phyloP scores from a whole-genome alignment of 148 eudicot genomes.

The Camellia lanceoleosa region DNA sequence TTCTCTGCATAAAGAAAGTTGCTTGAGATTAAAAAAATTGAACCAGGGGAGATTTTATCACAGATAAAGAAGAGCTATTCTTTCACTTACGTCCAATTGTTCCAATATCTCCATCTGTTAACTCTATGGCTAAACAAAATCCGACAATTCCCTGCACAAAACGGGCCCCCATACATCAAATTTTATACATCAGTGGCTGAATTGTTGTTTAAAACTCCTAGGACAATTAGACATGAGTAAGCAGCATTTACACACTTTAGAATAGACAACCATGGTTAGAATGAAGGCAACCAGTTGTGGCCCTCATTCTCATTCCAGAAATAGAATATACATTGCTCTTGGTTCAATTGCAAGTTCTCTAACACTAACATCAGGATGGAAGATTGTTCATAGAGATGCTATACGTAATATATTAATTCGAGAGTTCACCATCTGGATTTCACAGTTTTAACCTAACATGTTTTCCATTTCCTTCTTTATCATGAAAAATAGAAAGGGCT shows the following conservation, averaged over 20 bases:
- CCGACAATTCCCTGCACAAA: constrained; percentile 57
- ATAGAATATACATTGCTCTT: neutral
- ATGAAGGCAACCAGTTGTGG: neutral
- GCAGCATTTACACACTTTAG: neutral
- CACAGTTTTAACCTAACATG: too few species aligned
- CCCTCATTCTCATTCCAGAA: neutral
- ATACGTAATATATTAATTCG: too few species aligned
- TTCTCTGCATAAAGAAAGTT: constrained; percentile 57
- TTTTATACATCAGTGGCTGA: neutral
- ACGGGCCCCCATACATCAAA: neutral
- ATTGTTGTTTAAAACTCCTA: neutral
- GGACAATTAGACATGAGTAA: neutral
- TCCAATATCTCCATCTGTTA: constrained; percentile 43
- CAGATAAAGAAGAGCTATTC: neutral
- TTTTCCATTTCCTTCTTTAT: too few species aligned
- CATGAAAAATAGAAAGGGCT: too few species aligned
- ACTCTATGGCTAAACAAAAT: constrained; percentile 78
- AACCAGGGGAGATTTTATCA: neutral
- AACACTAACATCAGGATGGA: neutral
- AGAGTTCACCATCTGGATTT: too few species aligned
- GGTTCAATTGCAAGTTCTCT: neutral
- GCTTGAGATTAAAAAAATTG: constrained; percentile 10
- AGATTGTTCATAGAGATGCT: too few species aligned
- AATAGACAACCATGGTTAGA: neutral
- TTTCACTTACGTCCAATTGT: constrained; percentile 80